phyloP scores from a whole-genome alignment of 805 yeast species.

The Suhomyces tanzawaensis region DNA sequence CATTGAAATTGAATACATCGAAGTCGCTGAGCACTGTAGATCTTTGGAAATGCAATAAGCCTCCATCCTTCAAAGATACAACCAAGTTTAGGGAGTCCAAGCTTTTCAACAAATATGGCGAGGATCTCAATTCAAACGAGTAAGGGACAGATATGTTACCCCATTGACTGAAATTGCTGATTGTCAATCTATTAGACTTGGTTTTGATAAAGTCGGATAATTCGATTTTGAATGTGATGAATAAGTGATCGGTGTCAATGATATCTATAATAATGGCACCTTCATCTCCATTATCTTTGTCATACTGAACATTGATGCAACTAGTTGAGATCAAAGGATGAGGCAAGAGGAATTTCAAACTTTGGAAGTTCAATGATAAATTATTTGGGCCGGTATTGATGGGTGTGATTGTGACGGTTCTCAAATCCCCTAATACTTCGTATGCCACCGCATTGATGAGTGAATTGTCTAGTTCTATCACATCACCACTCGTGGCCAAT shows the following conservation, averaged over 20 bases:
- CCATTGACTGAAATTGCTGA: constrained; percentile 51
- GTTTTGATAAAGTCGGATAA: constrained; percentile 38
- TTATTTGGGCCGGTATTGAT: constrained; percentile 31
- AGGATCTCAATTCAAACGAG: constrained; percentile 42
- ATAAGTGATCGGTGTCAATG: constrained; percentile 49
- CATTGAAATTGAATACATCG: constrained; percentile 54
- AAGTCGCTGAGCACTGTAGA: constrained; percentile 23
- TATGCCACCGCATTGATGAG: constrained; percentile 26
- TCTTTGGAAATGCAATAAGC: constrained; percentile 56
- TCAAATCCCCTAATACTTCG: constrained; percentile 30
- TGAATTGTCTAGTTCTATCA: constrained; percentile 19
- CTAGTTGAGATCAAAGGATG: constrained; percentile 16
- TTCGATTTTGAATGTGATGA: constrained; percentile 49
- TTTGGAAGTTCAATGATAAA: constrained; percentile 32
- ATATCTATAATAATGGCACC: constrained; percentile 48
- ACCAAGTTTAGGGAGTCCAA: constrained; percentile 46
- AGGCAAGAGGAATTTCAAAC: constrained; percentile 26
- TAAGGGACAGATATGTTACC: constrained; percentile 67
- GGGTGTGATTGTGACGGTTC: constrained; percentile 39
- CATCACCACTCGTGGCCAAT: constrained; percentile 19
- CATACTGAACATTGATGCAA: constrained; percentile 13
- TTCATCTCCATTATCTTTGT: constrained; percentile 18
- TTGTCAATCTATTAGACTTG: constrained; percentile 12
- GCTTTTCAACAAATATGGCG: constrained; percentile 52
- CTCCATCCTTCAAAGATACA: constrained; percentile 74